Evolutionary conservation across 2,329 filamentous ascomycete genomes (phyloP), one percentile per base, ranked within the genome.

Genomic region (Gliomastix tumulicola): DNA sequence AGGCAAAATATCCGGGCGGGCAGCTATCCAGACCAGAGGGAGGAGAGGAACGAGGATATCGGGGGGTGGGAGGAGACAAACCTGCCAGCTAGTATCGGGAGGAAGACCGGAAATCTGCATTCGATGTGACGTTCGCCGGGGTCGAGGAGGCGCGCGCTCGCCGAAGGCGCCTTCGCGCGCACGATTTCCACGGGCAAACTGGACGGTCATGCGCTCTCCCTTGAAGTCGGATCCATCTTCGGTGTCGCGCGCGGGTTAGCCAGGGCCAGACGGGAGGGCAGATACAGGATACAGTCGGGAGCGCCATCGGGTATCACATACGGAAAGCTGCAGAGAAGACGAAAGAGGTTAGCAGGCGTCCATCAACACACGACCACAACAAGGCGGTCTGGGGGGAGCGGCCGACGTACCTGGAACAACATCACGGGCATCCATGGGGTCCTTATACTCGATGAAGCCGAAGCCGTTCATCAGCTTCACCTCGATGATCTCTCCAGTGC

Each of bases 391-490:
- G 17, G 19, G 22, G 11, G 19, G 13, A 36, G 7, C 22, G 7
- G 36, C 18, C 25, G 36, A 58, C 82, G 70, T 78, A 96, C 92
- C 90, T 65, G 92, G 92, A 56, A 98, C 92, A 47, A 98, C 89
- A 68, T 98, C 92, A 59, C 90, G 85, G 50, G 92, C 92, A 69
- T 98, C 92, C 84, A 96, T 87, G 41, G 88, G 81, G 69, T 97
- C 92, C 66, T 96, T 94, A 67, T 97, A 98, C 66, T 98, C 92
- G 60, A 98, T 95, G 72, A 98, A 98, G 61, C 92, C 92, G 60
- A 98, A 98, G 56, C 92, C 92, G 61, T 95, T 97, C 92, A 98
- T 98, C 46, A 98, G 80, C 74, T 98, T 98, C 70, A 98, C 90
- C 71, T 98, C 92, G 50, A 85, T 92, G 60, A 98, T 97, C 63